A percentile compares a stretch with the other conserved stretches of the same genome.
Conservation (phyloP, 23 red algal species). For the Chondrus crispus region DNA sequence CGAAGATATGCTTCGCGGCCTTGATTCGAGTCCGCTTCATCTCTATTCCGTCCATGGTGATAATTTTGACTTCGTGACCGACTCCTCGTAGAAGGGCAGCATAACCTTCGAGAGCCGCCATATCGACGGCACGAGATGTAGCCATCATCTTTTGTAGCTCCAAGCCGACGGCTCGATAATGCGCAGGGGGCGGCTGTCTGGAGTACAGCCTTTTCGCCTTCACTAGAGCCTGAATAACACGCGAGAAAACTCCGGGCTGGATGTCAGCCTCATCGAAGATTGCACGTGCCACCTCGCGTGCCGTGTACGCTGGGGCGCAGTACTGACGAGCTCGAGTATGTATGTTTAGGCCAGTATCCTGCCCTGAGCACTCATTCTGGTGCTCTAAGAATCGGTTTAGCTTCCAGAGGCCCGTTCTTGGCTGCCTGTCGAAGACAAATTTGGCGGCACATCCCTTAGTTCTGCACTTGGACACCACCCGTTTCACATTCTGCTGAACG, state of each 20-base stretch:
- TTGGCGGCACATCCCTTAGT: neutral
- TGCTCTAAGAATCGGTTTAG: neutral
- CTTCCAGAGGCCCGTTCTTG: neutral
- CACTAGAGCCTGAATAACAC: neutral
- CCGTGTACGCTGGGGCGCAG: neutral
- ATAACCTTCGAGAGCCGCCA: neutral
- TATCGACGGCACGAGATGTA: neutral
- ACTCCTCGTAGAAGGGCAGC: neutral
- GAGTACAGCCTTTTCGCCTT: neutral
- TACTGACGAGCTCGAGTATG: neutral
- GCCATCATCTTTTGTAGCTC: neutral
- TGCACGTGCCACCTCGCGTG: neutral
- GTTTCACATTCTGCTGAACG: neutral
- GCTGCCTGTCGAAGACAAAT: neutral
- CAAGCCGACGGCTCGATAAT: neutral
- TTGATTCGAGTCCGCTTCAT: neutral
- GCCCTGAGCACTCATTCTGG: neutral
- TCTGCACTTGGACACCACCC: neutral
- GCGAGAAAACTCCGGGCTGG: neutral
- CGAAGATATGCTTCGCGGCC: neutral
- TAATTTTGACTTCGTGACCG: neutral
- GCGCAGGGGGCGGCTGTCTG: neutral
- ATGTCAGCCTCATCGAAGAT: neutral
- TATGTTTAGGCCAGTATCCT: neutral
- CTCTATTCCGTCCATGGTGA: neutral